Conservation (phyloP, 2,329 filamentous ascomycete species). For the Verticillium longisporum region DNA sequence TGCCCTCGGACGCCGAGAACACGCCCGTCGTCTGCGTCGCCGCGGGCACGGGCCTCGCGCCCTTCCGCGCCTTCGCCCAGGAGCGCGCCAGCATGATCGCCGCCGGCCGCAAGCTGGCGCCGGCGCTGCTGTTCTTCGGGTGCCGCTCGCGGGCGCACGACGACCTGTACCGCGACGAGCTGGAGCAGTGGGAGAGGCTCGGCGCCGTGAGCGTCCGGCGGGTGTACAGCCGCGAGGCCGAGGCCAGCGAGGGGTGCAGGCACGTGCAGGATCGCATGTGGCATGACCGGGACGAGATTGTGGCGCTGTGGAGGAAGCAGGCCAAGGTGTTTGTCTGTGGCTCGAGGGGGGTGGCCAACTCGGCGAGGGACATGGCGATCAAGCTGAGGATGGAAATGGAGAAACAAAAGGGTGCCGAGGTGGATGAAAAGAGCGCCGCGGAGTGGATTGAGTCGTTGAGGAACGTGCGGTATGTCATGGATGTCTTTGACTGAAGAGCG, state of each 20-base stretch:
- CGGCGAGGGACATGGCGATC: conserved; percentile 25
- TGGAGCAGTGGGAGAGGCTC: conserved; percentile 38
- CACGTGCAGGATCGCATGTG: conserved; percentile 40
- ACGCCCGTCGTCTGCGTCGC: conserved; percentile 34
- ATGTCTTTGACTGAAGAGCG: conserved; percentile 47
- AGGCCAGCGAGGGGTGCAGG: conserved; percentile 37
- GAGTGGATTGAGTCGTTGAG: conserved; percentile 42
- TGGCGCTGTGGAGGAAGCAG: conserved; percentile 24
- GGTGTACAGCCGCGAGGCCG: conserved; percentile 40
- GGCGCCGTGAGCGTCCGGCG: conserved; percentile 49
- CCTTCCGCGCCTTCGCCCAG: conserved; percentile 14
- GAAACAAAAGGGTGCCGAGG: conserved; percentile 20
- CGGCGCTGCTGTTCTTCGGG: conserved; percentile 42
- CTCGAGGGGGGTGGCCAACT: conserved; percentile 34
- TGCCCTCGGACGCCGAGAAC: conserved; percentile 27
- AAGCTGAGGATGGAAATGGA: conserved; percentile 12
- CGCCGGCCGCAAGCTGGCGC: conserved; percentile 26
- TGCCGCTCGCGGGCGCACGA: conserved; percentile 37
- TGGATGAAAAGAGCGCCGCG: conserved; percentile 30
- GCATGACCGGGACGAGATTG: conserved; percentile 21
- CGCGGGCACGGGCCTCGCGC: conserved; percentile 32
- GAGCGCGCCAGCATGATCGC: conserved; percentile 30
- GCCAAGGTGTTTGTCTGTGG: conserved; percentile 58
- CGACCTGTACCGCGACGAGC: conserved; percentile 33
- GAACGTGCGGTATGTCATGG: conserved; percentile 51